Evolutionary conservation across 2,329 filamentous ascomycete genomes (phyloP), one percentile per base, ranked within the genome.

Genomic region (Aspergillus carbonarius): DNA sequence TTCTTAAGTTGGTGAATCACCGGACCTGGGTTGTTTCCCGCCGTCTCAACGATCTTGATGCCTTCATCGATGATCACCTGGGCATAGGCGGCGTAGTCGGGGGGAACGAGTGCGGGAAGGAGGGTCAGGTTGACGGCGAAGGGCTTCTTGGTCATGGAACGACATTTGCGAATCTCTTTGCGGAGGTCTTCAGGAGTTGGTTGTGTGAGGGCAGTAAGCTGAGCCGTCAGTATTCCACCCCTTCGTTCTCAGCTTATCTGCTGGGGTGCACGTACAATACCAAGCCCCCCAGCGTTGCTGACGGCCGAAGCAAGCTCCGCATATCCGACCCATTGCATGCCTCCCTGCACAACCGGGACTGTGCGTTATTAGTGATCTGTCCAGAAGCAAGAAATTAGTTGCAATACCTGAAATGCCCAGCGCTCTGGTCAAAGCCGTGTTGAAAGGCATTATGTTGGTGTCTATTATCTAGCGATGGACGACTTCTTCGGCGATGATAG

Each of bases 51-150:
- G 61, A 98, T 88, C 64, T 85, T 86, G 78, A 98, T 83, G 58
- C 92, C 93, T 80, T 97, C 93, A 72, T 97, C 93, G 72, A 99
- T 93, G 72, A 96, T 88, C 55, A 93, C 91, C 77, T 91, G 90
- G 27, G 93, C 92, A 78, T 96, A 99, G 61, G 91, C 93, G 62
- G 80, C 85, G 76, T 99, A 99, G 82, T 98, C 89, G 5, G 95
- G 95, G 6, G 95, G 92, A 9, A 92, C 88, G 68, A 98, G 85
- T 57, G 93, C 85, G 27, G 95, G 95, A 47, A 98, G 88, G 62
- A 98, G 88, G 8, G 95, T 99, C 67, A 98, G 85, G 80, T 99
- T 99, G 69, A 98, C 93, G 70, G 84, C 95, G 76, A 99, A 98
- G 44, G 79, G 79, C 62, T 79, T 78, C 48, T 78, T 76, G 62